These are phyloP conservation scores for Fraxinus floribunda DNA, from an alignment of 305 asterid genomes.

Conservation along the genomic window DNA sequence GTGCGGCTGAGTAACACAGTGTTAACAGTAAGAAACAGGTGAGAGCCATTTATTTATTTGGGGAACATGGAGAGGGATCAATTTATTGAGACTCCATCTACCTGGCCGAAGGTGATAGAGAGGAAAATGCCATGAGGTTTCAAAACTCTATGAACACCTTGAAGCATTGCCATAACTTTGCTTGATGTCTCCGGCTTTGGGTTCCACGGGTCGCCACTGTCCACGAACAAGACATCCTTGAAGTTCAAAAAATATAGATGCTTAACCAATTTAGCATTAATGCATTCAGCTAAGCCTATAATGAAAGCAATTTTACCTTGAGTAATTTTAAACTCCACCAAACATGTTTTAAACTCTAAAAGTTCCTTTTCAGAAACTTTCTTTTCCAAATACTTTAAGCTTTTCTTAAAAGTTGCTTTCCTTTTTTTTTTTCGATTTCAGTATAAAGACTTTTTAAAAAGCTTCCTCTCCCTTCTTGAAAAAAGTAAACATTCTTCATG, in stretches of 20 bases:
- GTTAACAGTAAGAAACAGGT: background rate
- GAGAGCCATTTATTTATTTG: background rate
- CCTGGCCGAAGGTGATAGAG: conserved; percentile 96
- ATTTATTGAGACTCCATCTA: conserved; percentile 24
- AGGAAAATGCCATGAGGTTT: conserved; percentile 79
- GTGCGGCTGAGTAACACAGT: conserved; percentile 61
- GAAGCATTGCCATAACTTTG: conserved; percentile 79
- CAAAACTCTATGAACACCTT: conserved; percentile 75
- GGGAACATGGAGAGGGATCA: background rate
- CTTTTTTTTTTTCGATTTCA: background rate
- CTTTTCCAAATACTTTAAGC: background rate
- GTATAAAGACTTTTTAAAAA: background rate
- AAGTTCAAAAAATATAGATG: conserved; percentile 23
- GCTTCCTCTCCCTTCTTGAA: background rate
- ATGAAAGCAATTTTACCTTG: background rate
- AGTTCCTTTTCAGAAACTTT: background rate
- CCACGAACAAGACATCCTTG: conserved; percentile 95
- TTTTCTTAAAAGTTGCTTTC: background rate
- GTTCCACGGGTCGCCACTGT: conserved; percentile 97
- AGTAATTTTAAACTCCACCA: background rate
- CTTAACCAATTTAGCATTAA: background rate
- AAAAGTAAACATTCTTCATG: background rate
- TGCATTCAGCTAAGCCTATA: background rate
- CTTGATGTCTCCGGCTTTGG: conserved; percentile 71
- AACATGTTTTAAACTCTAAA: background rate